These are phyloP conservation scores for Amaranthus tricolor DNA, from an alignment of 179 eudicot species.

Conservation along the genomic window DNA sequence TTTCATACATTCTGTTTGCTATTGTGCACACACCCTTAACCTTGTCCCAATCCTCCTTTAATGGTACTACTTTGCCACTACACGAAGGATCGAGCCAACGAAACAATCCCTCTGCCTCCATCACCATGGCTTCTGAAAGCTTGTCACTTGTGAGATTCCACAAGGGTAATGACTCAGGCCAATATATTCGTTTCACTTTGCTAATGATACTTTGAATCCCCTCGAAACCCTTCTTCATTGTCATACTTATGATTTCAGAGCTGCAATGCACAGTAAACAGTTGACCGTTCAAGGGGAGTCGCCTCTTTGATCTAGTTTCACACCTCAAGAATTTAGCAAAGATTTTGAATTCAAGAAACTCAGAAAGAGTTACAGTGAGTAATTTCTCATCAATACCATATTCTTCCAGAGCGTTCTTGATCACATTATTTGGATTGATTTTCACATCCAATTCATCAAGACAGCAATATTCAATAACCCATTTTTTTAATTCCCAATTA, in stretches of 20 bases:
- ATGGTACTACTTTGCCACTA: constrained; percentile 12
- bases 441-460: neutral
- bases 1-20: constrained; percentile 19
- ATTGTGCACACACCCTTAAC: constrained; percentile 26
- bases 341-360: neutral
- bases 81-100: neutral
- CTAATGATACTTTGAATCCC: constrained; percentile 16
- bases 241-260: constrained; percentile 13
- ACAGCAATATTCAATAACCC: constrained; percentile 21
- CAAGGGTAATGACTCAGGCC: constrained; percentile 23
- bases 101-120: constrained; percentile 27
- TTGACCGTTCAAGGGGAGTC: constrained; percentile 19
- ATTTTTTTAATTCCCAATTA: constrained; percentile 31
- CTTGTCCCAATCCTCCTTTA: constrained; percentile 32
- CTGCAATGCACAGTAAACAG: constrained; percentile 22
- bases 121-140: constrained; percentile 18
- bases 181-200: constrained; percentile 11
- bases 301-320: neutral
- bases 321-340: constrained; percentile 6
- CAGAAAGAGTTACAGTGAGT: neutral
- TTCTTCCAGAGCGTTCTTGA: constrained; percentile 17
- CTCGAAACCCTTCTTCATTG: constrained; percentile 20
- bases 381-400: constrained; percentile 21
- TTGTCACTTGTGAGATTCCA: constrained; percentile 25
- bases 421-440: neutral